Evolutionary conservation across 768 basidiomycete genomes (phyloP), one percentile per base, ranked within the genome.

Genomic region (Mycena rebaudengoi): DNA sequence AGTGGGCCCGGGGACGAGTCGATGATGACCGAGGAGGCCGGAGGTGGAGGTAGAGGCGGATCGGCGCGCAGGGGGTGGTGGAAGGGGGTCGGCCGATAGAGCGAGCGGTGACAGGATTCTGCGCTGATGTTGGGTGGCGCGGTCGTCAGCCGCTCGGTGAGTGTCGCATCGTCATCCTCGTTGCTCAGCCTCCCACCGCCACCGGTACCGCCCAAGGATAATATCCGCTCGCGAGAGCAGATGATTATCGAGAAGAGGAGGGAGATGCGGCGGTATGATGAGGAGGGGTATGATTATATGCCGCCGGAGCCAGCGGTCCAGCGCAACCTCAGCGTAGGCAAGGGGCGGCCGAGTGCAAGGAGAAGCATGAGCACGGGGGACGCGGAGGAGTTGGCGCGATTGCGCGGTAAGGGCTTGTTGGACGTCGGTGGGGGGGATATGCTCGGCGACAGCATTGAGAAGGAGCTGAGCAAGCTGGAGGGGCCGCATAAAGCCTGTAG

Each of bases 361-460:
- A 81, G 91, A 56, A 96, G 91, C 73, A 86, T 88, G 83, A 94
- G 91, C 70, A 93, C 91, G 1, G 88, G 90, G 10, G 94, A 94
- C 73, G 88, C 86, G 3, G 85, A 89, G 44, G 78, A 82, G 46
- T 64, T 82, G 44, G 74, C 78, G 40, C 73, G 79, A 68, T 70
- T 75, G 64, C 60, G 74, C 58, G 74, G 78, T 14, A 74, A 79
- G 59, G 73, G 71, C 69, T 51, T 84, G 67, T 72, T 84, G 35
- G 80, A 83, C 39, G 69, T 84, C 33, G 65, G 70, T 30, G 75
- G 73, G 59, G 75, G 88, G 62, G 88, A 88, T 53, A 79, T 79
- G 29, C 79, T 94, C 53, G 83, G 83, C 1, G 89, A 91, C 59
- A 89, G 85, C 64, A 93, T 95, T 66, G 88, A 91, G 60, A 83